Evolutionary conservation across 345 rosid genomes (phyloP), one percentile per base, ranked within the genome.

Genomic region (Salix dunnii): DNA sequence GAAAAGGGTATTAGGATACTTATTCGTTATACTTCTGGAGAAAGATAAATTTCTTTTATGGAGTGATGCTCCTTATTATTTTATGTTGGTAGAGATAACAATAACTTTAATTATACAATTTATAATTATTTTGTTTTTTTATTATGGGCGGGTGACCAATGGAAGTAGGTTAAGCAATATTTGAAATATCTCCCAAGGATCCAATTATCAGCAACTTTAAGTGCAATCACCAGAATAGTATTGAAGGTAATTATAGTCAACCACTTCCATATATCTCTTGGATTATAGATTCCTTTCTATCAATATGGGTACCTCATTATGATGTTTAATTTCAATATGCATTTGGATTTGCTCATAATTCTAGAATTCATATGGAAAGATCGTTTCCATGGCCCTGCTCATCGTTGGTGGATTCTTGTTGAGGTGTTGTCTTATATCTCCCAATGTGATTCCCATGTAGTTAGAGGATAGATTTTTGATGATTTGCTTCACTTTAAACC

Each of bases 191-290:
- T 91, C 79, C 97, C 97, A 65, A 86, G 84, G 63, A 84, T 95
- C 75, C 97, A 91, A 73, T 82, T 95, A 81, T 77, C 90, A 53
- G 97, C 99, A 49, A 93, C 94, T 70, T 85, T 95, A 27, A 93
- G 97, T 85, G 97, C 99, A 83, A 95, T 95, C 82, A 95, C 99
- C 71, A 89, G 99, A 86, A 95, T 97, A 67, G 99, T 95, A 66
- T 84, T 95, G 87, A 95, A 93, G 97, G 99, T 95, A 83, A 74
- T 73, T 27, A 11, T 66, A 16, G 70, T 62, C 72, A 70, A 25
- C 31, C 27, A 31, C 77, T 76, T 25, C 8, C 77, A 48, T 42
- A 25, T 55, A 33, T 53, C 17, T 48, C 74, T 25, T 7, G 43
- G 4, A 63, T 36, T 67, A 16, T 35, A 61, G 67, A 30, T 79